Evolutionary conservation across 371 early-diverging fungal species (phyloP), one percentile per base, ranked within the genome.

Genomic region (Mucor lusitanicus): DNA sequence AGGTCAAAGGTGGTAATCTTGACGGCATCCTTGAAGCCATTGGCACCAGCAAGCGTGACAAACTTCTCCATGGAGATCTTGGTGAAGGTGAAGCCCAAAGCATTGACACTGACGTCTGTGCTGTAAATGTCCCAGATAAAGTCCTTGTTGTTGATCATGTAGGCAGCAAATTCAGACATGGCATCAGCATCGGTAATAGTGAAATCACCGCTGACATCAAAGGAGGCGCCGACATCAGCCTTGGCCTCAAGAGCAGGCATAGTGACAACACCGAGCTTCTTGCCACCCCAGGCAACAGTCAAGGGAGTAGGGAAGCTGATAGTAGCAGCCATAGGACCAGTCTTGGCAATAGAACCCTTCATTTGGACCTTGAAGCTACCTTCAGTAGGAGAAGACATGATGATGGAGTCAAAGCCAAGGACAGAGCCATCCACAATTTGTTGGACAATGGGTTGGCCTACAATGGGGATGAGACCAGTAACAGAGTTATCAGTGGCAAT

Each of bases 271-370:
- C 87, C 87, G 32, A 87, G 72, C 27, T 53, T 65, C n/a, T 69
- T 76, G 27, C 74, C 81, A 32, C 83, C 64, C 88, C 88, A 88
- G 2, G 65, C 69, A 59, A 88, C 85, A 15, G 64, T 70, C 42
- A 88, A 76, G 21, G 74, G 71, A 21, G 65, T 73, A 33, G 85
- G 84, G 76, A 88, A 88, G 4, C 74, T 53, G 59, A 90, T 88
- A 0, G 72, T 65, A n/a, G 89, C 89, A 66, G 77, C 82, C 78
- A 90, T 80, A 25, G 85, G 85, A 60, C 91, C 91, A 27, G 89
- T 86, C 56, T 86, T 75, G 33, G 78, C 64, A 78, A 88, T 86
- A 15, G 72, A 58, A 53, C 90, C 90, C 56, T 72, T 68, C 81
- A 87, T 85, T 44, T 76, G 76, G 50, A 88, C 82, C 62, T 79